phyloP scores from a whole-genome alignment of 2,329 filamentous ascomycete genomes.

The Metarhizium robertsii region DNA sequence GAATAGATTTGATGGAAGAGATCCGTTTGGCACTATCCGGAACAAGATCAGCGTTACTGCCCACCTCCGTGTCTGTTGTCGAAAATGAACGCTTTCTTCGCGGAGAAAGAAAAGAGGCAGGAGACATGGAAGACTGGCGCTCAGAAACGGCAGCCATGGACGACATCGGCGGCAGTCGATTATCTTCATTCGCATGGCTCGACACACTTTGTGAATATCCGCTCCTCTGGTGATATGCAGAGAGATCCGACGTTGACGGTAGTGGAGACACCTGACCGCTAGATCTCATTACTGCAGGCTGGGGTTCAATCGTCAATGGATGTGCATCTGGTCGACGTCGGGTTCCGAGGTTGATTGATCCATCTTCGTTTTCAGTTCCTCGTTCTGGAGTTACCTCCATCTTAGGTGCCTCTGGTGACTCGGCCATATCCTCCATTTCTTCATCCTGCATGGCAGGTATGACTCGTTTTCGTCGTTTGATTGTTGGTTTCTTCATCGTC shows the following conservation, averaged over 20 bases:
- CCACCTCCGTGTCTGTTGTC: slow-evolving; percentile 42
- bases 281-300: slow-evolving; percentile 29
- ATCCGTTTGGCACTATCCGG: slow-evolving; percentile 50
- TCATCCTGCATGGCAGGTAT: slow-evolving; percentile 62
- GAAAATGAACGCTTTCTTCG: slow-evolving; percentile 62
- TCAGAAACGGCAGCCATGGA: slow-evolving; percentile 35
- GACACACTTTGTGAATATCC: slow-evolving; percentile 26
- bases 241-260: slow-evolving; percentile 33
- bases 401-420: slow-evolving; percentile 30
- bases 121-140: slow-evolving; percentile 48
- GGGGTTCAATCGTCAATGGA: slow-evolving; percentile 36
- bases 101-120: slow-evolving; percentile 49
- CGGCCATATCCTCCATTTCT: slow-evolving; percentile 38
- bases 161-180: slow-evolving; percentile 47
- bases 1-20: slow-evolving; percentile 66
- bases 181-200: slow-evolving; percentile 43
- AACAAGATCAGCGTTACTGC: slow-evolving; percentile 24
- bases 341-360: slow-evolving; percentile 53
- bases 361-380: slow-evolving; percentile 52
- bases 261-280: slow-evolving; percentile 35
- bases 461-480: slow-evolving; percentile 90
- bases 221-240: slow-evolving; percentile 41
- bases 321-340: slow-evolving; percentile 36
- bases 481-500: slow-evolving; percentile 98
- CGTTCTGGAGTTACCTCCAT: slow-evolving; percentile 34